Percentiles rank a stretch among this genome's conserved stretches.
phyloP scores from a whole-genome alignment of 768 basidiomycete genomes.

The Clathrus columnatus region DNA sequence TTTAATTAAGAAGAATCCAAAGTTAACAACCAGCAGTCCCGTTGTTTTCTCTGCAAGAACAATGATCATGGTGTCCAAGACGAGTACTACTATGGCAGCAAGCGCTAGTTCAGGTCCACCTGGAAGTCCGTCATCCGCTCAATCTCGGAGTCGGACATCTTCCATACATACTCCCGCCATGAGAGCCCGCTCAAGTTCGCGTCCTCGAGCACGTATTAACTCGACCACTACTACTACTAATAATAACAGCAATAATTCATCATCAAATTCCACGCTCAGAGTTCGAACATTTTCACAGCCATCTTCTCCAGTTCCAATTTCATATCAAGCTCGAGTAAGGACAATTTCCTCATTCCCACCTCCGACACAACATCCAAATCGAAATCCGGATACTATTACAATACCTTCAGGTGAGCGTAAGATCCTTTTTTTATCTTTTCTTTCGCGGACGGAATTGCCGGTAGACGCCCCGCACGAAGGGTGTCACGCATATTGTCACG shows the following conservation, averaged over 20 bases:
- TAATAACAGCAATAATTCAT: no score
- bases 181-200: background rate
- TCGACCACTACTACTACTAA: background rate
- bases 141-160: background rate
- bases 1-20: no score
- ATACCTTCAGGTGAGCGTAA: no score
- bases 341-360: no score
- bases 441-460: no score
- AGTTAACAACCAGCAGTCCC: no score
- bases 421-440: no score
- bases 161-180: background rate
- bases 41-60: background rate
- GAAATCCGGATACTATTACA: background rate
- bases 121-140: background rate
- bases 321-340: no score
- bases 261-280: background rate
- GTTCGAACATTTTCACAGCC: background rate
- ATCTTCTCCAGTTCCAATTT: background rate
- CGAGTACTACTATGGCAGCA: background rate
- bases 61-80: background rate
- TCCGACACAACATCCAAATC: background rate
- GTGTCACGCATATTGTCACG: no score
- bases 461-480: no score
- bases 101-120: no score
- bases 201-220: background rate